Base-by-base conservation (phyloP, 306 rosid genomes). In the Malus fusca region DNA sequence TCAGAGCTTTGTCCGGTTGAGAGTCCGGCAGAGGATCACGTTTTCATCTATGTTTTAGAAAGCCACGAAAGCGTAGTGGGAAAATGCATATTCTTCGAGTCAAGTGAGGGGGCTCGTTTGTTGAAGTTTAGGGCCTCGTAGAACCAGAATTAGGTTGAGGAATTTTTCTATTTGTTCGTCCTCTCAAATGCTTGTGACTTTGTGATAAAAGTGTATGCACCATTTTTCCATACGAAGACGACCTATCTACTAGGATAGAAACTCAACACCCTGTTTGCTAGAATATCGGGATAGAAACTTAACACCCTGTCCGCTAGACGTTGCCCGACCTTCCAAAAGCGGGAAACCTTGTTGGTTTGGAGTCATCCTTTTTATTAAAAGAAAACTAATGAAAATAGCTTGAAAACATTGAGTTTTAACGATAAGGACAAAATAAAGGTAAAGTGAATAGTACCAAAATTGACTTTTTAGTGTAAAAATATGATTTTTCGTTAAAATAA, bases 11-110 rank as follows among this genome's bases (percentile, higher is more conserved):
- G 60, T 69, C 71, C 42, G 7, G 69, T 55, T 37, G 69, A 72
- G 75, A 61, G 63, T 75, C 70, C 68, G 69, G 68, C 69, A 51
- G 31, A 46, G 35, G 76, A 48, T 72, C 69, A 71, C 64, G 73
- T 78, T 77, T 52, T 55, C 33, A 69, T 65, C 6, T 65, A 51
- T 18, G 35, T 26, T 64, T 25, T 42, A 61, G 61, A 55, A 59
- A 66, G 69, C 69, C 48, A 35, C 23, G 18, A 3, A 19, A 33
- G 8, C 6, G 26, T 23, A 55, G 53, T n/a, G 52, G 3, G 28
- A 25, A 40, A 51, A 31, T 31, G 63, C 51, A 22, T 51, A 19
- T 75, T 75, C 51, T 4, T 51, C 13, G 2, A 46, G 62, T 51
- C 17, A 4, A 69, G 61, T 26, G 42, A 26, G 10, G 33, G 61